phyloP scores from a whole-genome alignment of 2,329 filamentous ascomycete species.

The Fusarium nygamai region DNA sequence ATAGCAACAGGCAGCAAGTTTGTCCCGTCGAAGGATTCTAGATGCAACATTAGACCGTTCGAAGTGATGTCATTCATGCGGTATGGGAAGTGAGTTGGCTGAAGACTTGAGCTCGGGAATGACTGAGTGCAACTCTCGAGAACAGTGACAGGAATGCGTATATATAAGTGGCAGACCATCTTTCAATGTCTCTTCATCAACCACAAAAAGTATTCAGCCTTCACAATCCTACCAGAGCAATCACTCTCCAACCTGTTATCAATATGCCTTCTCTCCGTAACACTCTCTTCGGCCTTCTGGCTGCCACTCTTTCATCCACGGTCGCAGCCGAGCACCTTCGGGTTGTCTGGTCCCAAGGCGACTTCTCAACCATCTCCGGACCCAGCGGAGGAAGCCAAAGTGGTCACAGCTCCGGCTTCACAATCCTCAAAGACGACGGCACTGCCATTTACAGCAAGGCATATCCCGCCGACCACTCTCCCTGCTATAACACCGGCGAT shows the following conservation, averaged over 20 bases:
- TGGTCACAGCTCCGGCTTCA: neutral
- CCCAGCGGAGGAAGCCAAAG: neutral
- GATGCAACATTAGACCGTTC: neutral
- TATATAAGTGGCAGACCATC: neutral
- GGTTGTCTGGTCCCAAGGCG: conserved; percentile 7
- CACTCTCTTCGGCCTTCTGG: neutral
- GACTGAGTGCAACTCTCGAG: neutral
- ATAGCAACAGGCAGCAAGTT: neutral
- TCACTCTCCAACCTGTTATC: no score
- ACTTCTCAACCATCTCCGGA: conserved; percentile 9
- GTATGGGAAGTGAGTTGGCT: no score
- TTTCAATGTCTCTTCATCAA: neutral
- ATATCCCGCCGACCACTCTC: neutral
- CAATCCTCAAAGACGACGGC: conserved; percentile 12
- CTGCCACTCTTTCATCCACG: neutral
- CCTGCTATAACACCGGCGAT: neutral
- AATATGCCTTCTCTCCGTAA: conserved; percentile 3
- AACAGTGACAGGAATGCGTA: neutral
- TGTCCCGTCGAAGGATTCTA: neutral
- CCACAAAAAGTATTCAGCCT: neutral
- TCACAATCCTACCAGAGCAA: no score
- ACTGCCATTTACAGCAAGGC: conserved; percentile 7
- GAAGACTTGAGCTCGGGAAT: neutral
- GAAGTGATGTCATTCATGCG: neutral
- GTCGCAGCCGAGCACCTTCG: conserved; percentile 8